These are phyloP conservation scores for Debaryomyces coudertii DNA, from an alignment of 1,139 yeast species.

Conservation along the genomic window DNA sequence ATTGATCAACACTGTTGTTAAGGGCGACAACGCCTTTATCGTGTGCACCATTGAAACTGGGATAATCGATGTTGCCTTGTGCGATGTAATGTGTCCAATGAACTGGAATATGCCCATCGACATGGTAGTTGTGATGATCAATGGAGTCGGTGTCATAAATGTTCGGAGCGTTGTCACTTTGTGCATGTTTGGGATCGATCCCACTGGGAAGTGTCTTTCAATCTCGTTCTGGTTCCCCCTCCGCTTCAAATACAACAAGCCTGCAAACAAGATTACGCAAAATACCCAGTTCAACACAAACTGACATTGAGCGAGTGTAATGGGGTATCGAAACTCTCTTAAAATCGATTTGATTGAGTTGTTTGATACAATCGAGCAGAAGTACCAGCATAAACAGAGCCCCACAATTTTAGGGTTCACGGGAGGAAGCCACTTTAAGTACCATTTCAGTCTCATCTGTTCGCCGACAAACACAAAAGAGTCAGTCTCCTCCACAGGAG, in stretches of 20 bases:
- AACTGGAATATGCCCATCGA: constrained; percentile 96
- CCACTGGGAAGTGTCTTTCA: constrained; percentile 50
- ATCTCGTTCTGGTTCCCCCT: constrained; percentile 20
- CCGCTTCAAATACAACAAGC: constrained; percentile 22
- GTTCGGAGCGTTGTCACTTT: constrained; percentile 23
- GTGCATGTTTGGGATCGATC: constrained; percentile 51
- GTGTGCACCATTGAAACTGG: constrained; percentile 94
- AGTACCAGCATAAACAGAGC: constrained; percentile 77
- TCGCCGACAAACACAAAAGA: not conserved
- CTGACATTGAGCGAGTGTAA: constrained; percentile 84
- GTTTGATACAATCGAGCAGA: constrained; percentile 77
- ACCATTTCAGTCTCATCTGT: not conserved
- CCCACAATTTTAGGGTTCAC: constrained; percentile 32
- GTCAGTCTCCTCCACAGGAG: constrained; percentile 27
- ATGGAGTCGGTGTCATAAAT: constrained; percentile 55
- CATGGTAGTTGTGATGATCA: constrained; percentile 66
- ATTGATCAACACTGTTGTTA: constrained; percentile 83
- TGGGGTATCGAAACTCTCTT: constrained; percentile 71
- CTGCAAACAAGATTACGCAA: constrained; percentile 41
- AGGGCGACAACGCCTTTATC: constrained; percentile 85
- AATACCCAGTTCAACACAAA: constrained; percentile 67
- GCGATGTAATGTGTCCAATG: constrained; percentile 85
- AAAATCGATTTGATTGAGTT: constrained; percentile 80
- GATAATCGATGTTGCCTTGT: constrained; percentile 82
- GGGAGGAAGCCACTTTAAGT: constrained; percentile 27